Conservation (phyloP, 2,329 filamentous ascomycete genomes). For the Pseudophaeomoniella oleicola region DNA sequence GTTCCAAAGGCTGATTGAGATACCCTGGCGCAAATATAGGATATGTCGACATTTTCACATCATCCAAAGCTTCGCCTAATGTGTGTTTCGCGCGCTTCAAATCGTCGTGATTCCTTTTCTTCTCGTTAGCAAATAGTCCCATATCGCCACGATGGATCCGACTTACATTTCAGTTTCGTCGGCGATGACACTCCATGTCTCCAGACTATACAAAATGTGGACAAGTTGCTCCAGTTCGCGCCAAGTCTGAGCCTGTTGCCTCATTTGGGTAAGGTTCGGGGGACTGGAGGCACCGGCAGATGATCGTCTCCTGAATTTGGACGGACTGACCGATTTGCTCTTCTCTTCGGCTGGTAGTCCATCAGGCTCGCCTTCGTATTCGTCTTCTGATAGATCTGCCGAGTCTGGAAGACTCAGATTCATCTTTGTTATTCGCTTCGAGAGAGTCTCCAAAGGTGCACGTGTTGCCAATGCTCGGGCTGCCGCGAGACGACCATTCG, state of each 20-base stretch:
- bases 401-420: conserved; percentile 13
- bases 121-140: no score
- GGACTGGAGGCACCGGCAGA: conserved; percentile 21
- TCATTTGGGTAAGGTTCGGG: conserved; percentile 26
- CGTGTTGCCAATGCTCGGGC: conserved; percentile 38
- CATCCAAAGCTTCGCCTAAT: conserved; percentile 40
- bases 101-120: no score
- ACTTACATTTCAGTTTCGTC: conserved; percentile 28
- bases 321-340: conserved; percentile 12
- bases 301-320: conserved; percentile 9
- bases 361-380: conserved; percentile 6
- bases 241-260: conserved; percentile 45
- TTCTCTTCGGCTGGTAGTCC: conserved; percentile 14
- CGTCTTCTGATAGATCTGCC: conserved; percentile 12
- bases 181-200: conserved; percentile 47
- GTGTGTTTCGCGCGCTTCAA: conserved; percentile 40
- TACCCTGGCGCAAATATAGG: conserved; percentile 48
- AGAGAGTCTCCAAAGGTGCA: conserved; percentile 35
- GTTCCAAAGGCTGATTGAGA: conserved; percentile 32
- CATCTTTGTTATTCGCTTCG: conserved; percentile 23
- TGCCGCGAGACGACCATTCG: conserved; percentile 45
- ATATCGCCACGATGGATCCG: no score
- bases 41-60: conserved; percentile 41
- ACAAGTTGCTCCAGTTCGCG: conserved; percentile 56
- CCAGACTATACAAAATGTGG: conserved; percentile 50